A percentile compares a stretch with the other conserved stretches of the same genome.
phyloP scores from a whole-genome alignment of 179 eudicot genomes.

The Beta lomatogona region DNA sequence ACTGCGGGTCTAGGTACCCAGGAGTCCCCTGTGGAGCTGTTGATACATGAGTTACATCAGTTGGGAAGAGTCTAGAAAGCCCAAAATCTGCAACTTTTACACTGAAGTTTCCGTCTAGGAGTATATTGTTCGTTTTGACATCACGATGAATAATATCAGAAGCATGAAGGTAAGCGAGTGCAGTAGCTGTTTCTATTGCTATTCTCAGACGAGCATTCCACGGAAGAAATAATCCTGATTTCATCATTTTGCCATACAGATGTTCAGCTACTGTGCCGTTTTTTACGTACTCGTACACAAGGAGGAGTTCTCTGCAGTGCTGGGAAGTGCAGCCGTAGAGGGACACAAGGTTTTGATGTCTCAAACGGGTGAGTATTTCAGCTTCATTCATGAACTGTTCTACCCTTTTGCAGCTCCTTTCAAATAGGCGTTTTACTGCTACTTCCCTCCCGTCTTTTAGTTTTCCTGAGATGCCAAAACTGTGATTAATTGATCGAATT shows the following conservation, averaged over 20 bases:
- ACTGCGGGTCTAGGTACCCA: conserved; percentile 14
- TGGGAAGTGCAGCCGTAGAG: conserved; percentile 16
- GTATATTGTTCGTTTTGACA: conserved; percentile 15
- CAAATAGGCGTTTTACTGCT: conserved; percentile 8
- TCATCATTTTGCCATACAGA: background rate
- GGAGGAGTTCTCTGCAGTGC: conserved; percentile 3
- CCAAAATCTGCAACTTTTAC: conserved; percentile 21
- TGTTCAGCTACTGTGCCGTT: conserved; percentile 15
- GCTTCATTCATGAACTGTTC: conserved; percentile 15
- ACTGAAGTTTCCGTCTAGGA: background rate
- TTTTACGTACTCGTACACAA: conserved; percentile 2
- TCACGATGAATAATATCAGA: conserved; percentile 17
- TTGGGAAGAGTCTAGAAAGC: conserved; percentile 15
- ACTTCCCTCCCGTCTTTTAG: conserved; percentile 19
- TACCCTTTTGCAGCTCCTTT: conserved; percentile 9
- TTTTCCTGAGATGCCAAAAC: conserved; percentile 1
- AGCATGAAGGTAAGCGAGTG: conserved; percentile 15
- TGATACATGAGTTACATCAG: conserved; percentile 14
- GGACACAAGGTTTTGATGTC: conserved; percentile 6
- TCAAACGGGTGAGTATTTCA: background rate
- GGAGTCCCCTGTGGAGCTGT: conserved; percentile 18
- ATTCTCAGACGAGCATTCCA: conserved; percentile 6
- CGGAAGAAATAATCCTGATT: background rate
- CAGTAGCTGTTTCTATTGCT: conserved; percentile 16
- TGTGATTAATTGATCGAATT: background rate